Percentiles rank a stretch among this genome's conserved stretches.
phyloP scores from a whole-genome alignment of 2,329 filamentous ascomycete species.

The Neodidymelliopsis sp. region DNA sequence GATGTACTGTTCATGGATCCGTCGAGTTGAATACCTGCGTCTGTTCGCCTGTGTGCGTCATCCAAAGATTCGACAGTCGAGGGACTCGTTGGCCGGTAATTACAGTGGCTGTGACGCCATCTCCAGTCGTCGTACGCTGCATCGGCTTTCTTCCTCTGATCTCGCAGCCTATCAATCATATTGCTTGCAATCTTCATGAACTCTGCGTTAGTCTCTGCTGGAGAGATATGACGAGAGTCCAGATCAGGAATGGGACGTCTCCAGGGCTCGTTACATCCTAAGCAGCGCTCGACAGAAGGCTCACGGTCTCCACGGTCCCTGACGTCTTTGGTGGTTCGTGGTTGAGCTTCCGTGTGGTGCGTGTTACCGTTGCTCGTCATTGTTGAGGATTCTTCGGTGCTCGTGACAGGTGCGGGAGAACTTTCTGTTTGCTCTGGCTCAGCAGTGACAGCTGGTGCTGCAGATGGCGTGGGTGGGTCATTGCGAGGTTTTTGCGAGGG shows the following conservation, averaged over 20 bases:
- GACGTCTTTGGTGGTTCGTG: conserved; percentile 6
- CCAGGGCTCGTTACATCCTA: conserved; percentile 31
- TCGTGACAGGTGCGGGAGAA: conserved; percentile 9
- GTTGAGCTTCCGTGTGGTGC: conserved; percentile 11
- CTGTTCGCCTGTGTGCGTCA: conserved; percentile 12
- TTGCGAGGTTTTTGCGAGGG: conserved; percentile 26
- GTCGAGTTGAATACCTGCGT: neutral
- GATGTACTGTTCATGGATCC: conserved; percentile 4
- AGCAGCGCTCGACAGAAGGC: conserved; percentile 30
- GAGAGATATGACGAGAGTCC: conserved; percentile 19
- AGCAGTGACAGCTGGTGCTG: conserved; percentile 8
- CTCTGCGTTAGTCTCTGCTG: conserved; percentile 25
- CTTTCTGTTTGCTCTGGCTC: conserved; percentile 16
- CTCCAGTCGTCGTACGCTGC: conserved; percentile 28
- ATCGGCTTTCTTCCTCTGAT: conserved; percentile 26
- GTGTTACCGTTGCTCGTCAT: conserved; percentile 4
- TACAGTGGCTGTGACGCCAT: conserved; percentile 19
- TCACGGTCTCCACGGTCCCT: conserved; percentile 17
- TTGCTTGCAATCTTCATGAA: conserved; percentile 23
- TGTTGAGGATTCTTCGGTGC: conserved; percentile 17
- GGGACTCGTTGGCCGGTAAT: conserved; percentile 4
- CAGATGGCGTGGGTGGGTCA: conserved; percentile 20
- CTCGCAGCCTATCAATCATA: conserved; percentile 26
- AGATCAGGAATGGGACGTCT: conserved; percentile 26
- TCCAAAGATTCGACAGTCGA: conserved; percentile 8